phyloP scores from a whole-genome alignment of 169 alveolate genomes.

The Cryptosporidium parvum region DNA sequence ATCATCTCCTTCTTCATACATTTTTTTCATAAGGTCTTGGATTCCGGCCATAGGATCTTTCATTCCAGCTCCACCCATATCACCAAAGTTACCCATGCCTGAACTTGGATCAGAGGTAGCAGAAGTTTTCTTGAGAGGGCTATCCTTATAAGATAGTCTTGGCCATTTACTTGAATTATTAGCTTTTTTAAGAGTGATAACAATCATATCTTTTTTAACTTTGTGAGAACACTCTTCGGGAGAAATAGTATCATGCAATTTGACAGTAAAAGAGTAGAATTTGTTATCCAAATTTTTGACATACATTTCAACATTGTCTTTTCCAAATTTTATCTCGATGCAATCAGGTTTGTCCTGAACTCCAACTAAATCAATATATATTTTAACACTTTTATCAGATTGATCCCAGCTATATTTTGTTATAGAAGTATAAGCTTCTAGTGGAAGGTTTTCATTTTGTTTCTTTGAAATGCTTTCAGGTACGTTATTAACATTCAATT shows the following conservation, averaged over 20 bases:
- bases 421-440: conserved; percentile 76
- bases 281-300: conserved; percentile 38
- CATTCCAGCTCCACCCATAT: conserved; percentile 69
- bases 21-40: conserved; percentile 83
- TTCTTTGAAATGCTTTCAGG: background rate
- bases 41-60: conserved; percentile 82
- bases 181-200: conserved; percentile 26
- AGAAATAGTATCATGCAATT: conserved; percentile 21
- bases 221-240: conserved; percentile 26
- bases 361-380: conserved; percentile 65
- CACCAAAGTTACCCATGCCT: conserved; percentile 74
- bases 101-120: conserved; percentile 66
- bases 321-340: conserved; percentile 21
- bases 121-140: conserved; percentile 75
- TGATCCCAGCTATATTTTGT: conserved; percentile 79
- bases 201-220: conserved; percentile 55
- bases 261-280: conserved; percentile 44
- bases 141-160: conserved; percentile 62
- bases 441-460: conserved; percentile 1
- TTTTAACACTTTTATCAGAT: conserved; percentile 66
- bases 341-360: conserved; percentile 45
- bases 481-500: background rate
- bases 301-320: conserved; percentile 38
- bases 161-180: conserved; percentile 31
- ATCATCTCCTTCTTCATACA: conserved; percentile 90